phyloP scores from a whole-genome alignment of 2,329 filamentous ascomycete species.

The Ascosphaera acerosa region DNA sequence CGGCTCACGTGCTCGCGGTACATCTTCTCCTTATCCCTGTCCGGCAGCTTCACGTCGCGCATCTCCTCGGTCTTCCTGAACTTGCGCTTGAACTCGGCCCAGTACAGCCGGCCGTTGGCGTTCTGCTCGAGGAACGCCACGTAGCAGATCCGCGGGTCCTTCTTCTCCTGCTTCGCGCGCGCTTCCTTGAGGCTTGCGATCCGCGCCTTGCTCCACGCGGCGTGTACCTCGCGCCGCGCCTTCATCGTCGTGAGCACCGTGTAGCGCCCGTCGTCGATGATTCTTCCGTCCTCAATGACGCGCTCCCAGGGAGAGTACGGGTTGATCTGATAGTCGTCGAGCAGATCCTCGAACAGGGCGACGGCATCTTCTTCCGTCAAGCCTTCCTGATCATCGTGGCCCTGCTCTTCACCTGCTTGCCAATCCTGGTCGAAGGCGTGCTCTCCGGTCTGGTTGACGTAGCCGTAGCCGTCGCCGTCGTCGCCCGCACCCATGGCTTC shows the following conservation, averaged over 20 bases:
- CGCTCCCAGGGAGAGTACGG: constrained; percentile 87
- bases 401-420: constrained; percentile 41
- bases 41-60: constrained; percentile 22
- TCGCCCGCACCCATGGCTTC: constrained; percentile 76
- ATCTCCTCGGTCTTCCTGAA: constrained; percentile 59
- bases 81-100: constrained; percentile 89
- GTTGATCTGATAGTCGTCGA: constrained; percentile 58
- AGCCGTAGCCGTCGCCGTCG: constrained; percentile 41
- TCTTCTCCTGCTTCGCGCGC: constrained; percentile 50
- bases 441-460: constrained; percentile 39
- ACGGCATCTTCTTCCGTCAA: constrained; percentile 49
- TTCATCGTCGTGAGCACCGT: constrained; percentile 61
- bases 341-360: constrained; percentile 58
- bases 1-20: constrained; percentile 23
- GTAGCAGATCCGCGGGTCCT: constrained; percentile 63
- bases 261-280: constrained; percentile 72
- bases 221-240: constrained; percentile 56
- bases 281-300: constrained; percentile 52
- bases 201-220: constrained; percentile 55
- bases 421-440: constrained; percentile 17
- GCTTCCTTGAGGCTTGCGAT: constrained; percentile 48
- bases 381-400: constrained; percentile 38
- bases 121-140: constrained; percentile 55
- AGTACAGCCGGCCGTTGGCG: constrained; percentile 80
- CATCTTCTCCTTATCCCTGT: constrained; percentile 24